Evolutionary conservation across 176 grass and related monocot genomes (phyloP), one percentile per base, ranked within the genome.

Genomic region (Panicum miliaceum): DNA sequence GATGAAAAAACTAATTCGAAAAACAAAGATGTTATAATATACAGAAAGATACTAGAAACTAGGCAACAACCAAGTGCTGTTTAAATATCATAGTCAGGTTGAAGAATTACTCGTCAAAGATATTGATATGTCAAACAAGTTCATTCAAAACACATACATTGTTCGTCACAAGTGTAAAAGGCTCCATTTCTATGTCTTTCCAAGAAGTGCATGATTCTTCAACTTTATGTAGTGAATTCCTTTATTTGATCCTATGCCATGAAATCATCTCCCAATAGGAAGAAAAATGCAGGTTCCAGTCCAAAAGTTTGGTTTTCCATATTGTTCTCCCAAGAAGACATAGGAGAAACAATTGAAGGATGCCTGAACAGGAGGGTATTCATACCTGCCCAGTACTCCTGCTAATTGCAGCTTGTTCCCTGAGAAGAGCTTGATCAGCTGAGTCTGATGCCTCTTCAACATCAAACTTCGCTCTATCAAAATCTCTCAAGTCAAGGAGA

Each of bases 401-500:
- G 56, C 75, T 82, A 76, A 99, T 80, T 48, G 84, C 64, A 73
- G 91, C 91, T 84, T 99, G 97, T 82, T 99, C 97, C 85, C 87
- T 94, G 22, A 99, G 91, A 81, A 99, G 88, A 89, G 91, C 86
- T 70, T 89, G 88, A 62, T 92, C 91, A 37, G 79, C 74, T 15
- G 93, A 96, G 34, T 90, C 81, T 48, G 77, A 63, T 63, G 81
- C 71, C 13, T 90, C 86, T 85, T 98, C 97, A 47, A 94, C 81
- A 68, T 96, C 97, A 47, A 92, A 92, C 59, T 96, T 92, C 72
- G 89, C 86, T 84, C 84, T 88, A 72, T 99, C 93, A 82, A 96
- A 99, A 81, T 99, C 96, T 89, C 93, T 99, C 64, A 99, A 92
- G 82, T 99, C 96, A 67, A 96, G 91, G 80, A 99, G 93, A n/a